Percentiles rank a stretch among this genome's conserved stretches.
phyloP scores from a whole-genome alignment of 2,329 filamentous ascomycete species.

The Mariannaea sp. region DNA sequence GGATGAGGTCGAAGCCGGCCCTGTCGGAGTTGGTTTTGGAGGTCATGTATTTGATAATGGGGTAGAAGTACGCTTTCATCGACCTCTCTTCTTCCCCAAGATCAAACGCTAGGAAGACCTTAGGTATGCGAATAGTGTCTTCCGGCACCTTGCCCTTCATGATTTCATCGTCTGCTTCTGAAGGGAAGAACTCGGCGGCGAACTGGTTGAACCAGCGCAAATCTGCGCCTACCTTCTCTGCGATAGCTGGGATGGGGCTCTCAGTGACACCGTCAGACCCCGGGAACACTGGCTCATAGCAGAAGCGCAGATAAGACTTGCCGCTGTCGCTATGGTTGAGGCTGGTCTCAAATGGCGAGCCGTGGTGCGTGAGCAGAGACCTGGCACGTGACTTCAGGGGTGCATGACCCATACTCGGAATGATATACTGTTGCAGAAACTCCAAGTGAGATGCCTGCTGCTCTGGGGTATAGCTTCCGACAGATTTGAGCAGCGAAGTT shows the following conservation, averaged over 20 bases:
- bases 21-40: conserved; percentile 28
- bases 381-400: conserved; percentile 10
- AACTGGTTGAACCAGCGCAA: conserved; percentile 33
- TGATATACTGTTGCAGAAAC: conserved; percentile 13
- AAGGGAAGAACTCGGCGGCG: conserved; percentile 28
- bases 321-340: conserved; percentile 18
- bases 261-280: conserved; percentile 17
- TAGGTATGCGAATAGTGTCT: conserved; percentile 29
- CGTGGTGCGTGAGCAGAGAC: conserved; percentile 17
- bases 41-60: conserved; percentile 34
- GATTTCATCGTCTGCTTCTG: conserved; percentile 16
- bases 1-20: conserved; percentile 30
- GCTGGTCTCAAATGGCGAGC: conserved; percentile 22
- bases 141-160: conserved; percentile 22
- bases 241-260: conserved; percentile 9
- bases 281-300: conserved; percentile 21
- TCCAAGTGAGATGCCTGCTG: conserved; percentile 15
- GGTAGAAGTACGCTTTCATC: conserved; percentile 36
- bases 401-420: conserved; percentile 12
- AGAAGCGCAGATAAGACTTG: conserved; percentile 20
- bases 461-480: conserved; percentile 15
- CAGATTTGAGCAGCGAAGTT: conserved; percentile 9
- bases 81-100: conserved; percentile 28
- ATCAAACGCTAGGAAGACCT: conserved; percentile 35
- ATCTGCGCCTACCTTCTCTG: conserved; percentile 5